Percentiles rank a stretch among this genome's conserved stretches.
These are phyloP conservation scores for Botrytis medusae DNA, from an alignment of 2,329 filamentous ascomycete species.

Conservation along the genomic window DNA sequence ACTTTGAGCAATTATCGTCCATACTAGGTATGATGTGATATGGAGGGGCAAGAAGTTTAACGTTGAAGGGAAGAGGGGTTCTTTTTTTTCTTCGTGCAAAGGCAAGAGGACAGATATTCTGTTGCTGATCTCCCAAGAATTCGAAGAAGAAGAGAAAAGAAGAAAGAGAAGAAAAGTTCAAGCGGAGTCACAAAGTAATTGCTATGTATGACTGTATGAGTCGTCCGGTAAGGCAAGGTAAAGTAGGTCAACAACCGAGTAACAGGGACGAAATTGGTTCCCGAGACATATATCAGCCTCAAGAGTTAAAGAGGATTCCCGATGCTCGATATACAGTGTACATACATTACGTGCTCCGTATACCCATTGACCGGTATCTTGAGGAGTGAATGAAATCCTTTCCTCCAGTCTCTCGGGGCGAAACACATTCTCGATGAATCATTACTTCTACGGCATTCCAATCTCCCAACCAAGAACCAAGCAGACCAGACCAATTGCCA, in stretches of 20 bases:
- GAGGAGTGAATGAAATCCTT: background rate
- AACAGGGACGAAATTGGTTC: background rate
- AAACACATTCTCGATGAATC: background rate
- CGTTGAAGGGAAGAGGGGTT: slow-evolving; percentile 1
- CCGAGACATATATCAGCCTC: background rate
- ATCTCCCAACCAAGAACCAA: too few relatives aligned
- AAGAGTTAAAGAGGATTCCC: background rate
- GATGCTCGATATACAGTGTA: background rate
- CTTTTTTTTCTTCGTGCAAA: background rate
- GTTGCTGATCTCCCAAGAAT: background rate
- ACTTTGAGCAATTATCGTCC: background rate
- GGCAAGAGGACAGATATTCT: background rate
- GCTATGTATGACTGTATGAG: background rate
- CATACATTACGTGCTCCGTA: background rate
- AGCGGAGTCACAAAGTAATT: background rate
- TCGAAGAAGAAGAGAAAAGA: too few relatives aligned
- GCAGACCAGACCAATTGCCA: background rate
- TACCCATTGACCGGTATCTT: background rate
- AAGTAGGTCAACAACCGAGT: background rate
- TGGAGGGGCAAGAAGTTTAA: slow-evolving; percentile 10
- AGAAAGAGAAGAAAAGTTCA: too few relatives aligned
- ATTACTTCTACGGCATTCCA: background rate
- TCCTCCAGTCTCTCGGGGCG: background rate
- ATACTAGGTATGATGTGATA: background rate
- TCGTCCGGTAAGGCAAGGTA: background rate